phyloP scores from a whole-genome alignment of 2,329 filamentous ascomycete genomes.

The Mycosphaerella sp. region DNA sequence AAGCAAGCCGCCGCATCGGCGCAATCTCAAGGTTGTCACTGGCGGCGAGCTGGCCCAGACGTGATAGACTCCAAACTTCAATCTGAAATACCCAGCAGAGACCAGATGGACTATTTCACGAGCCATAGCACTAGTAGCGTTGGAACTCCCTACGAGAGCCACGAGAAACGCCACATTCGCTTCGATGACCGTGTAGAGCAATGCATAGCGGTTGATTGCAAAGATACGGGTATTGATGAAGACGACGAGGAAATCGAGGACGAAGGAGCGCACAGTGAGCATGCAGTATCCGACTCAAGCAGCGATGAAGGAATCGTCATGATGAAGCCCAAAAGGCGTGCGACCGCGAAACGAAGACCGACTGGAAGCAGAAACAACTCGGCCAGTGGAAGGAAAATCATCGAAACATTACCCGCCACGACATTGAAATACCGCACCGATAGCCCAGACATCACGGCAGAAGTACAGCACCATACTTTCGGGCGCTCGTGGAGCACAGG shows the following conservation, averaged over 20 bases:
- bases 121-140: slow-evolving; percentile 59
- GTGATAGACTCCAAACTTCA: slow-evolving; percentile 60
- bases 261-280: slow-evolving; percentile 41
- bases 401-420: slow-evolving; percentile 80
- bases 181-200: slow-evolving; percentile 96
- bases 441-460: slow-evolving; percentile 52
- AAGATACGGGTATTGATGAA: slow-evolving; percentile 70
- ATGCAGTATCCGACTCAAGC: slow-evolving; percentile 38
- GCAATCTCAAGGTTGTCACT: slow-evolving; percentile 63
- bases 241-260: slow-evolving; percentile 37
- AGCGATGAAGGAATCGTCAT: slow-evolving; percentile 74
- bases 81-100: slow-evolving; percentile 55
- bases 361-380: slow-evolving; percentile 51
- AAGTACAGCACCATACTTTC: slow-evolving; percentile 38
- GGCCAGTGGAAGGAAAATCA: slow-evolving; percentile 62
- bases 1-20: slow-evolving; percentile 84
- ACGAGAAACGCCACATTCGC: slow-evolving; percentile 78
- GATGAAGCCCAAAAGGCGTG: slow-evolving; percentile 61
- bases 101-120: slow-evolving; percentile 58
- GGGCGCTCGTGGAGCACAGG: slow-evolving; percentile 35
- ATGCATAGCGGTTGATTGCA: slow-evolving; percentile 86
- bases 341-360: slow-evolving; percentile 41
- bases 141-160: slow-evolving; percentile 53
- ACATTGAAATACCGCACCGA: slow-evolving; percentile 80
- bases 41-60: slow-evolving; percentile 53